phyloP scores from a whole-genome alignment of 108 stramenopile genomes.

The Chaetoceros tenuissimus region DNA sequence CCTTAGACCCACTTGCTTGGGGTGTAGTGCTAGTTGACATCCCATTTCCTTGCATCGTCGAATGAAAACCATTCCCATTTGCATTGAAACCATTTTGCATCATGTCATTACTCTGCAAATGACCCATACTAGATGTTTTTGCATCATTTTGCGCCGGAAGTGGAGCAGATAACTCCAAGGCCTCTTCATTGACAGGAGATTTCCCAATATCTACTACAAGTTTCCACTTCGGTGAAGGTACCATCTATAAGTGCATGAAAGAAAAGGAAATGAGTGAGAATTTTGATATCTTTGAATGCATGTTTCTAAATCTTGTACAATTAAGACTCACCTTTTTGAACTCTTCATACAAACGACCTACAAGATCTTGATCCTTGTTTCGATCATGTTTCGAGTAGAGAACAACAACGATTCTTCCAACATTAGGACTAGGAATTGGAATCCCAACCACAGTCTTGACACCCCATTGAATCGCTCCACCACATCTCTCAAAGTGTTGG shows the following conservation, averaged over 20 bases:
- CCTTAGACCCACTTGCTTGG: constrained; percentile 11
- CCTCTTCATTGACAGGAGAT: background rate
- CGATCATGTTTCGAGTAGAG: constrained; percentile 75
- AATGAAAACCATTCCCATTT: background rate
- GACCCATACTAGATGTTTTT: background rate
- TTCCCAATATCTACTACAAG: constrained; percentile 75
- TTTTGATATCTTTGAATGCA: background rate
- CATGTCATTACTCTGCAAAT: background rate
- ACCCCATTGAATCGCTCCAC: constrained; percentile 78
- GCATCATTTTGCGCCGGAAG: background rate
- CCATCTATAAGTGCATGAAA: constrained; percentile 24
- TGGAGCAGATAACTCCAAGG: background rate
- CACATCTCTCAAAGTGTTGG: constrained; percentile 73
- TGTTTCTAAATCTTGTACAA: too few relatives aligned
- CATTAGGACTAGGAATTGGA: constrained; percentile 71
- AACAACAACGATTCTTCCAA: constrained; percentile 70
- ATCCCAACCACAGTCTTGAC: constrained; percentile 76
- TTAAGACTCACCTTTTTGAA: constrained; percentile 41
- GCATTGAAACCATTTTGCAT: background rate
- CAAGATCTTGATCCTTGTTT: constrained; percentile 62
- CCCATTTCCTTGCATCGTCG: background rate
- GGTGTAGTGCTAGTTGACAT: background rate
- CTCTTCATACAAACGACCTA: constrained; percentile 57
- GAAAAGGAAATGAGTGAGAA: background rate
- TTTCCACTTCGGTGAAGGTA: constrained; percentile 84